Conservation (phyloP, 2,329 filamentous ascomycete species). For the Lithohypha guttulata region DNA sequence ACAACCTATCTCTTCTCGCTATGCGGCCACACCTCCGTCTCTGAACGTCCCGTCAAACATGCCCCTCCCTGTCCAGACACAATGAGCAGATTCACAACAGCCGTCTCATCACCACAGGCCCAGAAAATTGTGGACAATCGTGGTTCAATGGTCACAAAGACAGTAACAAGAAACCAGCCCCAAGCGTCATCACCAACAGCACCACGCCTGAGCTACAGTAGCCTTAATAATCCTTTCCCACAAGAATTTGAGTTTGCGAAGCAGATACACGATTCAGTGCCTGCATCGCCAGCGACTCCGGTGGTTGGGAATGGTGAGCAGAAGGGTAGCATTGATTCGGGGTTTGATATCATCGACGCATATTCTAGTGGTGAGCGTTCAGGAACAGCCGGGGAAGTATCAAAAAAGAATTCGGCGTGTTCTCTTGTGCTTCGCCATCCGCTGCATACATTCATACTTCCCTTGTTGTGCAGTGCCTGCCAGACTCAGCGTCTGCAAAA, state of each 20-base stretch:
- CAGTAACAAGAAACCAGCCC: no score
- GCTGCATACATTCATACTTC: slow-evolving; percentile 14
- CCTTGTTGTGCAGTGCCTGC: slow-evolving; percentile 11
- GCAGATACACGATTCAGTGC: not conserved
- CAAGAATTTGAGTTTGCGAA: slow-evolving; percentile 4
- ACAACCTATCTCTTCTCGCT: slow-evolving; percentile 15
- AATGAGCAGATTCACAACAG: not conserved
- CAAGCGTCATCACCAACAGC: no score
- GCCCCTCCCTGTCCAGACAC: slow-evolving; percentile 7
- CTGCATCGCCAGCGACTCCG: not conserved
- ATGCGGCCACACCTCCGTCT: slow-evolving; percentile 13
- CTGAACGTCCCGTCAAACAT: slow-evolving; percentile 8
- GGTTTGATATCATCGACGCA: not conserved
- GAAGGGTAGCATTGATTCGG: no score
- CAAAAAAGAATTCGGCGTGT: no score
- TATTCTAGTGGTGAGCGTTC: no score
- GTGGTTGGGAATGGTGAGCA: not conserved
- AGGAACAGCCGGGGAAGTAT: no score
- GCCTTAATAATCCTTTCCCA: slow-evolving; percentile 4
- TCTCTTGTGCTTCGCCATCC: slow-evolving; percentile 10
- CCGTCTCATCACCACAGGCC: not conserved
- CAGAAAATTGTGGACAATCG: no score
- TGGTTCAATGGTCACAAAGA: no score
- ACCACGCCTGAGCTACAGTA: no score
- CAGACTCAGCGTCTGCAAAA: slow-evolving; percentile 11